phyloP scores from a whole-genome alignment of 1,284 basidiomycete species.

The Microstroma glucosiphilum region DNA sequence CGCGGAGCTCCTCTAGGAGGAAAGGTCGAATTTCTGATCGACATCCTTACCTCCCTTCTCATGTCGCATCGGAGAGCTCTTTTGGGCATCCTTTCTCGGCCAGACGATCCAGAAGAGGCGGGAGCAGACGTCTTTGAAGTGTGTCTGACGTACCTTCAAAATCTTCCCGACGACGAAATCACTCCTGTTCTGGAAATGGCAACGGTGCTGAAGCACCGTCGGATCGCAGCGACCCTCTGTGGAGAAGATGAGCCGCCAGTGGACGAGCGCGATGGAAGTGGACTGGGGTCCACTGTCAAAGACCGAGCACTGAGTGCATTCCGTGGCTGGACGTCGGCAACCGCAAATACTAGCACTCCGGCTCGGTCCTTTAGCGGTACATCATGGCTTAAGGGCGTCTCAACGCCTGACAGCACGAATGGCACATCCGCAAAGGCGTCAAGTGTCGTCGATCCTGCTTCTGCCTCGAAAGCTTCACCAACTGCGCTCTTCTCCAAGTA shows the following conservation, averaged over 20 bases:
- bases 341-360: slow-evolving; percentile 1
- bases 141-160: slow-evolving; percentile 34
- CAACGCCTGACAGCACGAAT: slow-evolving; percentile 2
- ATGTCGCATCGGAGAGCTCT: slow-evolving; percentile 22
- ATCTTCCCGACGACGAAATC: slow-evolving; percentile 39
- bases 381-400: slow-evolving; percentile 11
- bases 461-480: slow-evolving; percentile 2
- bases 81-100: background rate
- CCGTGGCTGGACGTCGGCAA: background rate
- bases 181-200: slow-evolving; percentile 38
- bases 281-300: background rate
- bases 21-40: slow-evolving; percentile 43
- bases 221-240: slow-evolving; percentile 36
- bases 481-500: slow-evolving; percentile 26
- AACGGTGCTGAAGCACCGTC: slow-evolving; percentile 26
- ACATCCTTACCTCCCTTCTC: slow-evolving; percentile 44
- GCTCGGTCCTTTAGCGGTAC: slow-evolving; percentile 1
- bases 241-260: slow-evolving; percentile 35
- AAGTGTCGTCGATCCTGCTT: background rate
- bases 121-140: slow-evolving; percentile 30
- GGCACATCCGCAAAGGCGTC: too few species aligned
- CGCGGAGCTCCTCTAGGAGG: slow-evolving; percentile 4
- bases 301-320: too few species aligned
- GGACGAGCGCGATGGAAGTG: slow-evolving; percentile 19
- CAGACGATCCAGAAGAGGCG: slow-evolving; percentile 11